phyloP scores from a whole-genome alignment of 202 grass and related monocot species.

The Tripidium arundinaceum region DNA sequence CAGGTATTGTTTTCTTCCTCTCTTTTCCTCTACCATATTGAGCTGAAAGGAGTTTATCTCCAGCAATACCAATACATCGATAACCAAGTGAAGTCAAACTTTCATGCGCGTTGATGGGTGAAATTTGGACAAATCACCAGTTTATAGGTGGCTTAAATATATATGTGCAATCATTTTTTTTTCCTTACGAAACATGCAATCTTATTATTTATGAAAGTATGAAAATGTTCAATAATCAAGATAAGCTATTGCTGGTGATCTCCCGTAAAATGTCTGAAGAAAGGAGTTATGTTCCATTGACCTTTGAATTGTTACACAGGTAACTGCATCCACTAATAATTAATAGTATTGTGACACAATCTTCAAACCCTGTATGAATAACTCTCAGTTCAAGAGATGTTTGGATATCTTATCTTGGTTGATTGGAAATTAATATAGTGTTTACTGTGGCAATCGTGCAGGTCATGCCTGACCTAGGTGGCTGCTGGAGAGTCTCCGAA shows the following conservation, averaged over 20 bases:
- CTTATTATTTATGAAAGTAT: background rate
- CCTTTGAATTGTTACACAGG: conserved; percentile 5
- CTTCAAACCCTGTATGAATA: background rate
- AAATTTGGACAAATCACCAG: background rate
- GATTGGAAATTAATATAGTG: conserved; percentile 19
- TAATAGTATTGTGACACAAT: background rate
- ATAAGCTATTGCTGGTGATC: background rate
- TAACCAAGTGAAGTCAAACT: background rate
- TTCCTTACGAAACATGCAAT: background rate
- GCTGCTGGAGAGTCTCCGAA: conserved; percentile 6
- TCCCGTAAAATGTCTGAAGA: background rate
- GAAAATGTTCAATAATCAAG: background rate
- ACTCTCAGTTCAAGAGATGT: background rate
- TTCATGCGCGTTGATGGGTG: background rate
- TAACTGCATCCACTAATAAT: conserved; percentile 5
- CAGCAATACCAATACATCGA: background rate
- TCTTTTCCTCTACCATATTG: background rate
- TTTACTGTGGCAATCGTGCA: conserved; percentile 16
- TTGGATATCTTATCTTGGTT: conserved; percentile 25
- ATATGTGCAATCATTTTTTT: background rate
- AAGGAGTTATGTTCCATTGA: background rate
- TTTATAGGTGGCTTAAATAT: background rate
- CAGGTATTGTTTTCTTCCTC: background rate
- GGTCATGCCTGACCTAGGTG: conserved; percentile 24
- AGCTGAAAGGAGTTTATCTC: background rate